Evolutionary conservation across 768 basidiomycete species (phyloP).

Genomic region (Mycena metata): DNA sequence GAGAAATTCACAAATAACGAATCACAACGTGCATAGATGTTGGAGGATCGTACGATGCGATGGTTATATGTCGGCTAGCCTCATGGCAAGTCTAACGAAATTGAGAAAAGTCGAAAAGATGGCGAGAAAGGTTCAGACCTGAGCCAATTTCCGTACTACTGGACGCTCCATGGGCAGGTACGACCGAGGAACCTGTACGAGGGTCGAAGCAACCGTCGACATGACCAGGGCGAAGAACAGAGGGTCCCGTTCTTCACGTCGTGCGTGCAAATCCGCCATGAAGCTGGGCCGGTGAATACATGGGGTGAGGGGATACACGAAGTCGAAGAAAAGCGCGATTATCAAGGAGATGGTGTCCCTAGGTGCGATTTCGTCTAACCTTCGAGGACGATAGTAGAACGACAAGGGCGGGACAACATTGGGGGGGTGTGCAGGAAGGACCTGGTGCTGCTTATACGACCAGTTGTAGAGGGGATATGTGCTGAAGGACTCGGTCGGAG

Average conservation of each 20-base stretch:
- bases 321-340: constrained; percentile 92
- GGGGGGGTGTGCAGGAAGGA: constrained; percentile 56
- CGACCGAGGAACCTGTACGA: constrained; percentile 89
- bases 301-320: constrained; percentile 92
- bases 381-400: constrained; percentile 79
- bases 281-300: constrained; percentile 94
- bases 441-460: constrained; percentile 77
- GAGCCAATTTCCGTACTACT: constrained; percentile 87
- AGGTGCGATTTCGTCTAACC: constrained; percentile 86
- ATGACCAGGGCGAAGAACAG: constrained; percentile 93
- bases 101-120: constrained; percentile 7
- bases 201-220: constrained; percentile 88
- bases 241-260: constrained; percentile 88
- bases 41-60: constrained; percentile 87
- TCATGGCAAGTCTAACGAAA: constrained; percentile 75
- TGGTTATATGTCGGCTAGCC: constrained; percentile 84
- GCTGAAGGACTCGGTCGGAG: constrained; percentile 68
- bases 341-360: constrained; percentile 86
- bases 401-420: constrained; percentile 74
- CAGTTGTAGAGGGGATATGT: constrained; percentile 78
- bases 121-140: constrained; percentile 45
- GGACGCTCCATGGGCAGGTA: constrained; percentile 90
- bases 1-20: constrained; percentile 82
- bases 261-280: constrained; percentile 87
- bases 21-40: constrained; percentile 88